Evolutionary conservation across 176 grass and related monocot species (phyloP).

Genomic region (Oryza meyeriana): DNA sequence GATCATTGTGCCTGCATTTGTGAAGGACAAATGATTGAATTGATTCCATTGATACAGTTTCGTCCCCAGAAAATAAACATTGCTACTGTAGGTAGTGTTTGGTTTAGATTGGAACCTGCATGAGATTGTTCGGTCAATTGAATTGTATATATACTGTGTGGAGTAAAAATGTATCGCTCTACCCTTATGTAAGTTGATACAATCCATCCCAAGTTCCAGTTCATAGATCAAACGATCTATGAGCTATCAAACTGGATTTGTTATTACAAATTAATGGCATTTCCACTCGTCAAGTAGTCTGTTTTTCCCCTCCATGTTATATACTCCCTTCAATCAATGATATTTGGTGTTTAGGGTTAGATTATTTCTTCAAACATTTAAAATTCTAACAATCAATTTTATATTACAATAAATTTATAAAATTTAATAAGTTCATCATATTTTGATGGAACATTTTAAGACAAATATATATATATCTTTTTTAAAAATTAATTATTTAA

Average conservation of each 20-base stretch:
- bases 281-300: not conserved
- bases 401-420: no score
- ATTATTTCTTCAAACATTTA: no score
- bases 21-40: conserved; percentile 37
- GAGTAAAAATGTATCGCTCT: conserved; percentile 7
- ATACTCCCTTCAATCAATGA: no score
- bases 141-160: conserved; percentile 1
- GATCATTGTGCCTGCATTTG: not conserved
- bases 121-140: not conserved
- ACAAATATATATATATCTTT: no score
- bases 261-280: not conserved
- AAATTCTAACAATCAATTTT: no score
- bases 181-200: conserved; percentile 13
- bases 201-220: not conserved
- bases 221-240: not conserved
- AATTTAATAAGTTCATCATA: no score
- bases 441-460: no score
- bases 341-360: no score
- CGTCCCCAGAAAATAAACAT: not conserved
- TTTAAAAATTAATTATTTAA: no score
- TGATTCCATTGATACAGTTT: conserved; percentile 36
- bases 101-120: conserved; percentile 29
- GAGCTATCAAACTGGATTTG: not conserved
- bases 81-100: conserved; percentile 13
- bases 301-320: not conserved